A percentile compares a stretch with the other conserved stretches of the same genome.
phyloP scores from a whole-genome alignment of 257 asterid genomes.

The Nicotiana attenuata region DNA sequence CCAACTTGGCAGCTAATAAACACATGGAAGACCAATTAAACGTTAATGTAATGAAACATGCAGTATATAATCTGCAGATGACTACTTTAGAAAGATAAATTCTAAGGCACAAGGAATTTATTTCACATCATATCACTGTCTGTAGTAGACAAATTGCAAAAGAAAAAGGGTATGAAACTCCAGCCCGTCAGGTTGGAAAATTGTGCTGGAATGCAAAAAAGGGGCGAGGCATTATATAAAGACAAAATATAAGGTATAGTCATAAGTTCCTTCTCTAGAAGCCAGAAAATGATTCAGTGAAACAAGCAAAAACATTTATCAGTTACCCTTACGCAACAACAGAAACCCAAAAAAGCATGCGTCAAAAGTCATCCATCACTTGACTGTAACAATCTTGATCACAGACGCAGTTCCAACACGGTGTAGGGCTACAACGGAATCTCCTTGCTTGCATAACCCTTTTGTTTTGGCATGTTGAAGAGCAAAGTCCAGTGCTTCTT shows the following conservation, averaged over 20 bases:
- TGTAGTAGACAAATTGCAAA: background rate
- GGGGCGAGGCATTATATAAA: constrained; percentile 16
- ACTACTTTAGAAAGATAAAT: background rate
- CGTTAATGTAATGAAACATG: background rate
- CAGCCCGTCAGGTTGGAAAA: constrained; percentile 29
- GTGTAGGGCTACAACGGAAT: constrained; percentile 73
- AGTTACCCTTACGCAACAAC: background rate
- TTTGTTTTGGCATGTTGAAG: constrained; percentile 68
- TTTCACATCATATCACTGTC: background rate
- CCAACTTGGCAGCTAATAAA: background rate
- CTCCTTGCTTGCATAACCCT: constrained; percentile 76
- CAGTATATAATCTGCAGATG: background rate
- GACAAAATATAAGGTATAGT: constrained; percentile 4
- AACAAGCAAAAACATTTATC: constrained; percentile 20
- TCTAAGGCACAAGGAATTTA: background rate
- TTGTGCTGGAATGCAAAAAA: constrained; percentile 20
- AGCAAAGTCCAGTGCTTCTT: constrained; percentile 79
- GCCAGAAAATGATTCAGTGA: background rate
- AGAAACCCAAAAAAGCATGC: background rate
- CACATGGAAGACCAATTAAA: background rate
- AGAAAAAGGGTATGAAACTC: constrained; percentile 12
- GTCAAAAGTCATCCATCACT: constrained; percentile 28
- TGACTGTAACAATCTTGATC: constrained; percentile 80
- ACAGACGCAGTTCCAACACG: constrained; percentile 83
- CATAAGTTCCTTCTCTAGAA: constrained; percentile 13